These are phyloP conservation scores for Penicillium verhagenii DNA, from an alignment of 495 filamentous ascomycete species.

Conservation along the genomic window DNA sequence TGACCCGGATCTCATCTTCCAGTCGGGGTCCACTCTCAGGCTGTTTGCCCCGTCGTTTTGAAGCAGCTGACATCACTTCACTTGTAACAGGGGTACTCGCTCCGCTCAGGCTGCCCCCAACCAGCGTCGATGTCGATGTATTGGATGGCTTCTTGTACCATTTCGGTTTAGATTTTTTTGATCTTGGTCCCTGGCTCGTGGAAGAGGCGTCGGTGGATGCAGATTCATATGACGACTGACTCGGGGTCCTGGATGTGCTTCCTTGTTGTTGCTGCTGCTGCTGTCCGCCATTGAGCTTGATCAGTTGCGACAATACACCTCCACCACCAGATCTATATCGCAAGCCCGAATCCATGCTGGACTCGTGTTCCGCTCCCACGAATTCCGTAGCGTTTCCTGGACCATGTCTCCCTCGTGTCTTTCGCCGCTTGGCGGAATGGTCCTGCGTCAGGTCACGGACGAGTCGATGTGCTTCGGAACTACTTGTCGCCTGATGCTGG, in stretches of 20 bases:
- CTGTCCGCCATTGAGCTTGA: constrained; percentile 26
- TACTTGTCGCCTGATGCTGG: constrained; percentile 14
- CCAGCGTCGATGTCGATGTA: constrained; percentile 27
- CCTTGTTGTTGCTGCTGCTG: constrained; percentile 8
- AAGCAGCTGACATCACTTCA: constrained; percentile 30
- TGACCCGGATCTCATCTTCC: constrained; percentile 70
- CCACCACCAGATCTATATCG: constrained; percentile 30
- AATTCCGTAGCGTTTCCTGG: constrained; percentile 13
- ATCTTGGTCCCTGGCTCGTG: constrained; percentile 15
- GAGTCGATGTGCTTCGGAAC: constrained; percentile 29
- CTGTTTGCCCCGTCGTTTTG: constrained; percentile 29
- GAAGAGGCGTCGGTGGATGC: constrained; percentile 1
- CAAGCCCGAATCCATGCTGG: constrained; percentile 14
- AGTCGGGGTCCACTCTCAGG: constrained; percentile 21
- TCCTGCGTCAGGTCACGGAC: constrained; percentile 36
- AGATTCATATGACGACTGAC: constrained; percentile 13
- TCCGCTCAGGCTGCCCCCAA: constrained; percentile 24
- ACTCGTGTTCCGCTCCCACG: constrained; percentile 13
- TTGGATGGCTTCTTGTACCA: constrained; percentile 39
- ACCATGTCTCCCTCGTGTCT: constrained; percentile 17
- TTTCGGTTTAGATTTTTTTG: constrained; percentile 28
- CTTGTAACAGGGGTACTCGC: constrained; percentile 31
- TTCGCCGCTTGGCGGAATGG: constrained; percentile 25
- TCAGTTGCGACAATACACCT: constrained; percentile 35
- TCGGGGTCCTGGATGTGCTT: constrained; percentile 8